Evolutionary conservation across 257 asterid genomes (phyloP), one percentile per base, ranked within the genome.

Genomic region (Jasminum sambac): DNA sequence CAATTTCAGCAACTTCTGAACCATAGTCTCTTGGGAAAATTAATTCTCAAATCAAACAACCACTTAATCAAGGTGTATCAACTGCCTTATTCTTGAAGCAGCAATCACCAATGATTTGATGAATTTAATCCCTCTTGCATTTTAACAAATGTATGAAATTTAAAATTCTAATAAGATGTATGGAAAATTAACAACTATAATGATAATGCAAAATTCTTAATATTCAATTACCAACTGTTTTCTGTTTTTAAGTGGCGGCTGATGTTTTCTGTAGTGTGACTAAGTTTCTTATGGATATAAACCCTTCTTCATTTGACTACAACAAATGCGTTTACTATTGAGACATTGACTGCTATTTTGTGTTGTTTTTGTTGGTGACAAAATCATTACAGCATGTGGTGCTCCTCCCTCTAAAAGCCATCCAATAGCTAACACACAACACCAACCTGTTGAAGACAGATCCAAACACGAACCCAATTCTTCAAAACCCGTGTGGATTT

Each of bases 401-500:
- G 70, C 81, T 75, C 80, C 83, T 5, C 82, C 78, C 14, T 59
- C 80, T 34, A 88, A 81, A 80, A 39, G 76, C 70, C 88, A 60
- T 77, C 70, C 86, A 11, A 81, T 65, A 71, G 77, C 70, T 55
- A 73, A 72, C 71, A 19, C 75, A 40, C 86, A 79, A 75, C 92
- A 68, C 72, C 87, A 5, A 66, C 82, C 92, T 24, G 70, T 66
- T 21, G 81, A 80, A 73, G 81, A 81, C 63, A 68, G 75, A 70
- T 16, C 88, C 7, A 78, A 72, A 73, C 91, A 83, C 77, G 87
- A 67, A 58, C 61, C 83, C 63, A 76, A 75, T 12, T 70, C 81
- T 41, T 78, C 95, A 23, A 90, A 82, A 77, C 99, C 97, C 24
- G 78, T 79, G 25, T 95, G 98, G 99, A 89, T 91, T 42, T 80